These are phyloP conservation scores for Malassezia equina DNA, from an alignment of 1,284 basidiomycete species.

Conservation along the genomic window DNA sequence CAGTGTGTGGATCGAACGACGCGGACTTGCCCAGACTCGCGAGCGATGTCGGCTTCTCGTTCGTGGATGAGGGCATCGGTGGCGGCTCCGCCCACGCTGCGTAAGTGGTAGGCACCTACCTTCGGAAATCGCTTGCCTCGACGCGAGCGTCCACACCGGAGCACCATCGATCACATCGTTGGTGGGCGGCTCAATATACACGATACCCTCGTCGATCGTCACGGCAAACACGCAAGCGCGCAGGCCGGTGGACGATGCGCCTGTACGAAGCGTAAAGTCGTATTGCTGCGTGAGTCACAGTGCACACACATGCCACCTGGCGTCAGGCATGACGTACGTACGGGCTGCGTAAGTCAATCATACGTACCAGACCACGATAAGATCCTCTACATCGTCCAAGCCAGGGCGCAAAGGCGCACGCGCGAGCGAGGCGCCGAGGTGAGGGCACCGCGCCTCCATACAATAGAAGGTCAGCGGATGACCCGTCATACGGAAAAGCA, in stretches of 20 bases:
- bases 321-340: not conserved
- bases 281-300: slow-evolving; percentile 63
- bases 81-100: slow-evolving; percentile 6
- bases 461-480: slow-evolving; percentile 53
- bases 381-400: slow-evolving; percentile 50
- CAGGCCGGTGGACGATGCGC: slow-evolving; percentile 66
- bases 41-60: slow-evolving; percentile 35
- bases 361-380: slow-evolving; percentile 49
- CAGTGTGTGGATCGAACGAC: slow-evolving; percentile 19
- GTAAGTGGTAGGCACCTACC: slow-evolving; percentile 29
- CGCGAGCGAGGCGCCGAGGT: slow-evolving; percentile 70
- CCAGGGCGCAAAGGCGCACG: slow-evolving; percentile 58
- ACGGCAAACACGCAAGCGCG: slow-evolving; percentile 68
- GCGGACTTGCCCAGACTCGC: not conserved
- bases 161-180: not conserved
- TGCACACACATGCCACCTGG: slow-evolving; percentile 8
- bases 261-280: slow-evolving; percentile 62
- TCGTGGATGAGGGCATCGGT: not conserved
- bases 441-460: slow-evolving; percentile 75
- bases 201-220: slow-evolving; percentile 51
- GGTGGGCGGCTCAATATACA: slow-evolving; percentile 30
- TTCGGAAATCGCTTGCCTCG: slow-evolving; percentile 67
- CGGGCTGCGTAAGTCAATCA: slow-evolving; percentile 6
- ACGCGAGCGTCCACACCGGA: slow-evolving; percentile 60
- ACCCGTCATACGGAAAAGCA: slow-evolving; percentile 21